These are phyloP conservation scores for Xerocomellus chrysenteron DNA, from an alignment of 768 basidiomycete species.

Conservation along the genomic window DNA sequence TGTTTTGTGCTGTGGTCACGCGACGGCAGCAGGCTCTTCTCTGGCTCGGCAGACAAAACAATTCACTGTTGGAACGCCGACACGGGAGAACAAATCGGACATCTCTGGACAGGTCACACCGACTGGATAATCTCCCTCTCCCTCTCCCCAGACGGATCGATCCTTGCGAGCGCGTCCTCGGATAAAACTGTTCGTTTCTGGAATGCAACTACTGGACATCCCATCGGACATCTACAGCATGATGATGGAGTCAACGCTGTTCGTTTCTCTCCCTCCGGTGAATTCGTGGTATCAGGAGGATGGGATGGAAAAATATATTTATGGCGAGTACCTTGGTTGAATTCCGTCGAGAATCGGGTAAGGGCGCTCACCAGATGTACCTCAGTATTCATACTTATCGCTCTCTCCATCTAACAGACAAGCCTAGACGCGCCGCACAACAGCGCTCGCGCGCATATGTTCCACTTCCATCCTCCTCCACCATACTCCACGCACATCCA, in stretches of 20 bases:
- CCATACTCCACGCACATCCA: too few species aligned
- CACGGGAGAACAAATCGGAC: neutral
- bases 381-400: too few species aligned
- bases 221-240: neutral
- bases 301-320: too few species aligned
- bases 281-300: too few species aligned
- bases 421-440: too few species aligned
- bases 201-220: neutral
- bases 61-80: neutral
- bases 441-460: too few species aligned
- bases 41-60: neutral
- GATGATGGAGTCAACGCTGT: neutral
- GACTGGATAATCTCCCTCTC: neutral
- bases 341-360: too few species aligned
- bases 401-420: too few species aligned
- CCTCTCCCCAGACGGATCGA: neutral
- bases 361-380: too few species aligned
- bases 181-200: constrained; percentile 10
- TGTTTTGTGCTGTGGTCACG: neutral
- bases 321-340: too few species aligned
- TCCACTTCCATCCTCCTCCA: too few species aligned
- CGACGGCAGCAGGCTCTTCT: neutral
- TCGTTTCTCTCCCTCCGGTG: neutral
- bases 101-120: neutral
- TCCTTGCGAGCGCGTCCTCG: constrained; percentile 1